A percentile compares a stretch with the other conserved stretches of the same genome.
Conservation (phyloP, 192 early-diverging fungal species). For the Coemansia furcata region DNA sequence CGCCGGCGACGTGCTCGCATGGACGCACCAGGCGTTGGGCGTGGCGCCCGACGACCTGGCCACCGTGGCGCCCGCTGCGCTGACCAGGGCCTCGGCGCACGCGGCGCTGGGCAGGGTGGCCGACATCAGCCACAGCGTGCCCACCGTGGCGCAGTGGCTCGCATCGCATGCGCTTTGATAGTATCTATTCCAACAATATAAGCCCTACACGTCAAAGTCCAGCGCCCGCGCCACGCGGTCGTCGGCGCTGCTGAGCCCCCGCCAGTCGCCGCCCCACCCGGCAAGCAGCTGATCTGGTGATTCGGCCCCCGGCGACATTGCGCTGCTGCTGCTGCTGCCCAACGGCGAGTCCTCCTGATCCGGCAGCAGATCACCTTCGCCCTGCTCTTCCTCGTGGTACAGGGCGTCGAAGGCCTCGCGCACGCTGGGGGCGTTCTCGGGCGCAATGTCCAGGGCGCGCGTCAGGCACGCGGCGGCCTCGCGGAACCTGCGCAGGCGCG, state of each 20-base stretch:
- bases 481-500: conserved; percentile 37
- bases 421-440: conserved; percentile 45
- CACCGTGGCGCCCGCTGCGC: not conserved
- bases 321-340: not conserved
- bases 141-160: conserved; percentile 31
- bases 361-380: no score
- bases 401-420: conserved; percentile 52
- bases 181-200: not conserved
- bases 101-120: conserved; percentile 22
- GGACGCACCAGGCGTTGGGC: conserved; percentile 31
- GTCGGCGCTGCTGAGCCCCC: conserved; percentile 35
- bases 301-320: conserved; percentile 17
- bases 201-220: conserved; percentile 34
- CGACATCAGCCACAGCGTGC: conserved; percentile 34
- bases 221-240: conserved; percentile 49
- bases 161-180: not conserved
- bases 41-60: conserved; percentile 8
- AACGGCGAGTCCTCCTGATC: not conserved
- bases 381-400: conserved; percentile 25
- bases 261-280: conserved; percentile 49
- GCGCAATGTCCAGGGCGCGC: conserved; percentile 43
- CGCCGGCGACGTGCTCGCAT: conserved; percentile 13
- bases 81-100: conserved; percentile 14
- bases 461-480: conserved; percentile 48
- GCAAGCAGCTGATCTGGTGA: conserved; percentile 39